These are phyloP conservation scores for Claviceps sp. DNA, from an alignment of 2,329 filamentous ascomycete species.

Conservation along the genomic window DNA sequence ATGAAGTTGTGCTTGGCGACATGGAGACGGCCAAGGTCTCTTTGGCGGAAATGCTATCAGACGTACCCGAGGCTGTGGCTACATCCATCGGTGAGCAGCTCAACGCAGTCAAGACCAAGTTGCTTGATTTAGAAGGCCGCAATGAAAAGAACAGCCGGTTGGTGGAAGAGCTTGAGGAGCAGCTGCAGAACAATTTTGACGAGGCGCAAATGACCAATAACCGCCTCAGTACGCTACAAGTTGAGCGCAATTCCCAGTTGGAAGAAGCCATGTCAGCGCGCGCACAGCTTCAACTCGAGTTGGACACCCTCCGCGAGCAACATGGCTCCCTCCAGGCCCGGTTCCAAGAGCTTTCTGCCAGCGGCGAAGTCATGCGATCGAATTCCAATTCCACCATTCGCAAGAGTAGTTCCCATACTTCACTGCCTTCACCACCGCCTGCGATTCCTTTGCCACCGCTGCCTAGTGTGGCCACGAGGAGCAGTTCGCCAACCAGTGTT, in stretches of 20 bases:
- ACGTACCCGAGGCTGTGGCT: constrained; percentile 29
- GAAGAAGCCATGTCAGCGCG: constrained; percentile 64
- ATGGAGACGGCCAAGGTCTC: constrained; percentile 46
- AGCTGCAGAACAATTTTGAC: constrained; percentile 89
- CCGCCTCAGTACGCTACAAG: constrained; percentile 68
- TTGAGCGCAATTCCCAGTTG: constrained; percentile 59
- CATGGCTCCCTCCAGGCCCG: constrained; percentile 63
- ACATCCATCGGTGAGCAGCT: constrained; percentile 41
- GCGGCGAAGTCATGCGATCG: constrained; percentile 38
- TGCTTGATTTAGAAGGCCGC: constrained; percentile 45
- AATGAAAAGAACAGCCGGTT: constrained; percentile 88
- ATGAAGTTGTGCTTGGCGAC: constrained; percentile 45
- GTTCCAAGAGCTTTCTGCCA: constrained; percentile 36
- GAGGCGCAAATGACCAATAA: constrained; percentile 78
- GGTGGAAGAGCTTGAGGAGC: constrained; percentile 92
- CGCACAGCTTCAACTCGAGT: constrained; percentile 49
- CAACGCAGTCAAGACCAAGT: constrained; percentile 51
- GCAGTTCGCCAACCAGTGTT: constrained; percentile 29
- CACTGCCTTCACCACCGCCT: constrained; percentile 83
- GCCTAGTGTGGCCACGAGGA: constrained; percentile 42
- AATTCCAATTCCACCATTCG: constrained; percentile 59
- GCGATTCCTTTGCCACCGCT: constrained; percentile 92
- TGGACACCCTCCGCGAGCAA: constrained; percentile 55
- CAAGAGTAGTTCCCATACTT: constrained; percentile 72
- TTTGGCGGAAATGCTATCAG: constrained; percentile 39